Percentiles rank a stretch among this genome's conserved stretches.
Evolutionary conservation across 441 rosid genomes (phyloP).

Genomic region (Pelargonium exstipulatum): DNA sequence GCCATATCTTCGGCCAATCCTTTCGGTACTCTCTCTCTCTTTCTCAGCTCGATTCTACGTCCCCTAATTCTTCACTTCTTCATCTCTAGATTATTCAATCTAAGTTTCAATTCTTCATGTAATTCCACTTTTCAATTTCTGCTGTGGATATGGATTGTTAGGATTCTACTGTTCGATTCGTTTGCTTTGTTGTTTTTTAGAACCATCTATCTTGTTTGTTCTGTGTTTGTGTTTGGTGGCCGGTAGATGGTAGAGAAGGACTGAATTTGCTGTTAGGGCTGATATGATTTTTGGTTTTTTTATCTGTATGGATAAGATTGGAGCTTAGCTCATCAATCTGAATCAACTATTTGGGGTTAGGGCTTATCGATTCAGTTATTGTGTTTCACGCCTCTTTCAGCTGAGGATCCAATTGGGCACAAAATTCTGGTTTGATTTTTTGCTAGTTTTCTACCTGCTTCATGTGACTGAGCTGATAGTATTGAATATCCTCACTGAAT

Average conservation of each 20-base stretch:
- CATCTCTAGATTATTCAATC: neutral
- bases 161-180: neutral
- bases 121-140: neutral
- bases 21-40: conserved; percentile 29
- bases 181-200: neutral
- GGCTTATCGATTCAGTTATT: neutral
- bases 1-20: conserved; percentile 34
- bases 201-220: conserved; percentile 1
- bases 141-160: conserved; percentile 5
- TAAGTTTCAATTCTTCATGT: neutral
- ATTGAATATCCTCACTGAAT: no score
- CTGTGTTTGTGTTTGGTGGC: neutral
- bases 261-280: no score
- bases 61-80: neutral
- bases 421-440: neutral
- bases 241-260: no score
- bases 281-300: no score
- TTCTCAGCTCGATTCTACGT: neutral
- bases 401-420: neutral
- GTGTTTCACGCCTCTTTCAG: neutral
- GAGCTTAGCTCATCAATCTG: neutral
- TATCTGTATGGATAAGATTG: neutral
- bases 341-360: neutral
- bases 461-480: no score
- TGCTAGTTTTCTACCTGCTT: no score